A percentile compares a stretch with the other conserved stretches of the same genome.
Evolutionary conservation across 176 grass and related monocot genomes (phyloP).

Genomic region (Aegilops longissima): DNA sequence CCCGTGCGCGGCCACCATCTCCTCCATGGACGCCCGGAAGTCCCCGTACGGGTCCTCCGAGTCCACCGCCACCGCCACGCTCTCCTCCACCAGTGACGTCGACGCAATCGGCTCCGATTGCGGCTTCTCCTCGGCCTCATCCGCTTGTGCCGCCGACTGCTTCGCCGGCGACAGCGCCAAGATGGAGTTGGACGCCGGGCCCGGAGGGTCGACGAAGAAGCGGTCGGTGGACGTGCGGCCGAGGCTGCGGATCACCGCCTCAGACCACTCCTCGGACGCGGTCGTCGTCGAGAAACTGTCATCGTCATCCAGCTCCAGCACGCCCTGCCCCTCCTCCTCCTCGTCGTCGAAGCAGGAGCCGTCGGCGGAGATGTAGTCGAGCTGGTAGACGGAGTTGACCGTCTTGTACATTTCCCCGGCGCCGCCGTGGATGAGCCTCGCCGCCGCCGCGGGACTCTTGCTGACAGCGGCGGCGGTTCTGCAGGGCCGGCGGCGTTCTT

Average conservation of each 20-base stretch:
- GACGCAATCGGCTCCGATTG: neutral
- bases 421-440: neutral
- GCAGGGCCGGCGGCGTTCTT: neutral
- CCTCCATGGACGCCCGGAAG: constrained; percentile 88
- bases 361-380: constrained; percentile 29
- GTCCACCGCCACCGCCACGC: constrained; percentile 88
- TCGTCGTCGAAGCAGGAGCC: constrained; percentile 28
- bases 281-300: constrained; percentile 12
- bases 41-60: constrained; percentile 77
- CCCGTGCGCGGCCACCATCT: constrained; percentile 82
- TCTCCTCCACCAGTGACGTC: constrained; percentile 60
- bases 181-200: constrained; percentile 71
- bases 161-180: constrained; percentile 10
- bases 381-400: constrained; percentile 47
- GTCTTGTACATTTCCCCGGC: constrained; percentile 35
- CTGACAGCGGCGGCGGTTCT: neutral
- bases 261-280: constrained; percentile 34
- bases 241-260: constrained; percentile 41
- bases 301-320: constrained; percentile 4
- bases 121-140: neutral
- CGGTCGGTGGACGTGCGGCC: constrained; percentile 32
- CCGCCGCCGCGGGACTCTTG: neutral
- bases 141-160: neutral
- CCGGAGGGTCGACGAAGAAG: constrained; percentile 60
- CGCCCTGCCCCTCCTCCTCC: neutral